Percentiles rank a stretch among this genome's conserved stretches.
These are phyloP conservation scores for Trapa incisa DNA, from an alignment of 345 rosid species.

Conservation along the genomic window DNA sequence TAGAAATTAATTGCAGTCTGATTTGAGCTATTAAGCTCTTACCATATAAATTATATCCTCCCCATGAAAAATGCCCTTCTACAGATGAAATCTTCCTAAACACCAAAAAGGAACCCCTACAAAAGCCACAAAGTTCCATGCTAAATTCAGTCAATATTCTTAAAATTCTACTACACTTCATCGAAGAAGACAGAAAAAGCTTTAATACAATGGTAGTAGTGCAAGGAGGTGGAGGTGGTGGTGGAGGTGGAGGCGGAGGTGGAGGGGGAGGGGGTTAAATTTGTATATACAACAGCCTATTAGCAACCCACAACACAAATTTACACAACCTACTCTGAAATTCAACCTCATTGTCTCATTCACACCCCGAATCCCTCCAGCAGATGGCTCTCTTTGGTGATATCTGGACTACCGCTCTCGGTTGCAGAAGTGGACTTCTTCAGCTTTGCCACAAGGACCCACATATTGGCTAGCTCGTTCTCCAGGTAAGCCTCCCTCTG, in stretches of 20 bases:
- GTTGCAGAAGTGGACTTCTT: constrained; percentile 46
- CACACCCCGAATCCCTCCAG: not conserved
- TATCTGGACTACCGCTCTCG: constrained; percentile 33
- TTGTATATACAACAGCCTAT: not conserved
- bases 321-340: not conserved
- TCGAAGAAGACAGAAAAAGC: not conserved
- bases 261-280: not conserved
- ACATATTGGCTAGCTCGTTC: constrained; percentile 97
- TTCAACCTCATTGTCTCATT: not conserved
- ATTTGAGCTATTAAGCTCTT: too few relatives aligned
- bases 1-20: too few relatives aligned
- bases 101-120: too few relatives aligned
- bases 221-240: not conserved
- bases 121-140: too few relatives aligned
- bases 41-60: too few relatives aligned
- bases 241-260: not conserved
- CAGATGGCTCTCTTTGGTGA: constrained; percentile 18
- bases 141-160: too few relatives aligned
- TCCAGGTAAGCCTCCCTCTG: constrained; percentile 90
- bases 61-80: too few relatives aligned
- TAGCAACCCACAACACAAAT: not conserved
- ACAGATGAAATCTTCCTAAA: too few relatives aligned
- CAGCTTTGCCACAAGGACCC: constrained; percentile 92
- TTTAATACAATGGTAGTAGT: not conserved
- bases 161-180: not conserved